Percentiles rank a stretch among this genome's conserved stretches.
These are phyloP conservation scores for Cystoisospora suis DNA, from an alignment of 169 alveolate species.

Conservation along the genomic window DNA sequence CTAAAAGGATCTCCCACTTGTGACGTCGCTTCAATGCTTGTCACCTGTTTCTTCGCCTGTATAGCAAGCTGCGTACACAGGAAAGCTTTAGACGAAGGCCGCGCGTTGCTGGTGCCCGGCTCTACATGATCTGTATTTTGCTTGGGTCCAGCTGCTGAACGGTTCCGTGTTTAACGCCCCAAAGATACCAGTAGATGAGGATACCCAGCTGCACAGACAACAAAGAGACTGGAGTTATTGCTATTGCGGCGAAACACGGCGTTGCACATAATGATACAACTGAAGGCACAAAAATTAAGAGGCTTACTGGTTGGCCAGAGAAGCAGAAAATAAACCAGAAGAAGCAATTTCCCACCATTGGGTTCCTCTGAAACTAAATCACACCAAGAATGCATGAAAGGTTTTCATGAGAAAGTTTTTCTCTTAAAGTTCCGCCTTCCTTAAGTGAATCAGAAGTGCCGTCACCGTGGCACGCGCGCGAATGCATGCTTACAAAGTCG, in stretches of 20 bases:
- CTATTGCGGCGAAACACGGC: not conserved
- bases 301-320: conserved; percentile 93
- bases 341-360: conserved; percentile 86
- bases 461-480: not conserved
- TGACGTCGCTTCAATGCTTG: no score
- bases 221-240: not conserved
- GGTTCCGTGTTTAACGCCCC: conserved; percentile 63
- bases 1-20: conserved; percentile 18
- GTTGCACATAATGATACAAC: not conserved
- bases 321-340: conserved; percentile 93
- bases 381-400: not conserved
- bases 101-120: no score
- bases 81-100: no score
- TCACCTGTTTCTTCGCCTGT: no score
- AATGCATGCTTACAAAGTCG: conserved; percentile 61
- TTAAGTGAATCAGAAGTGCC: not conserved
- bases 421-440: not conserved
- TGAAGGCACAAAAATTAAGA: not conserved
- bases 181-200: conserved; percentile 42
- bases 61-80: not conserved
- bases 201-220: conserved; percentile 60
- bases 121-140: conserved; percentile 33
- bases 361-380: conserved; percentile 78
- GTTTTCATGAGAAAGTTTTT: not conserved
- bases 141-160: conserved; percentile 49